These are phyloP conservation scores for Athelia sp. DNA, from an alignment of 1,284 basidiomycete species.

Conservation along the genomic window DNA sequence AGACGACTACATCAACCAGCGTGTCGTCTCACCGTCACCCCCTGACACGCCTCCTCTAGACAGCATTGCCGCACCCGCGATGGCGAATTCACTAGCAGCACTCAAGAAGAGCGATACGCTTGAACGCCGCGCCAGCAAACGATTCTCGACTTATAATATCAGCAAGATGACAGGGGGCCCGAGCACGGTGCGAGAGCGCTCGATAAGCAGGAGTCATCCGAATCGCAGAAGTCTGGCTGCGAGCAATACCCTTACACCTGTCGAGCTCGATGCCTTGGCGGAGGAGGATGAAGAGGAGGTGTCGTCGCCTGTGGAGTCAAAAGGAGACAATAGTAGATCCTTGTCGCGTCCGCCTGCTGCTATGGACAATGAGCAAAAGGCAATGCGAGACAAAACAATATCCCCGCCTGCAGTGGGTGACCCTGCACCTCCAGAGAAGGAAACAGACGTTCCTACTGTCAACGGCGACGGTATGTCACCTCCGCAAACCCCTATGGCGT, in stretches of 20 bases:
- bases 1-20: constrained; percentile 25
- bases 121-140: constrained; percentile 90
- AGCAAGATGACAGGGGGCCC: constrained; percentile 81
- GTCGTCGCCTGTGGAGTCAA: constrained; percentile 5
- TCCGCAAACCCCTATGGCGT: constrained; percentile 28
- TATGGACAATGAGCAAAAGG: constrained; percentile 32
- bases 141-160: constrained; percentile 95
- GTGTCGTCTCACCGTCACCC: constrained; percentile 26
- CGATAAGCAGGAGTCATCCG: constrained; percentile 32
- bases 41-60: constrained; percentile 39
- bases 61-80: constrained; percentile 49
- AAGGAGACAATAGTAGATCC: constrained; percentile 19
- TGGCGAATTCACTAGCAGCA: constrained; percentile 82
- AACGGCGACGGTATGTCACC: neutral
- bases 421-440: constrained; percentile 15
- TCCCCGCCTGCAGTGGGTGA: constrained; percentile 26
- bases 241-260: constrained; percentile 54
- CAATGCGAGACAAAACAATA: constrained; percentile 41
- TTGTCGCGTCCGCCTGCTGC: constrained; percentile 29
- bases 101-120: constrained; percentile 84
- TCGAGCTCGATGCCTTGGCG: constrained; percentile 64
- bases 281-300: constrained; percentile 62
- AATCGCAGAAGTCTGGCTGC: constrained; percentile 67
- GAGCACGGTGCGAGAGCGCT: constrained; percentile 39
- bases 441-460: constrained; percentile 14